Percentiles rank a stretch among this genome's conserved stretches.
Conservation (phyloP, 2,329 filamentous ascomycete species). For the Aspergillus jensenii region DNA sequence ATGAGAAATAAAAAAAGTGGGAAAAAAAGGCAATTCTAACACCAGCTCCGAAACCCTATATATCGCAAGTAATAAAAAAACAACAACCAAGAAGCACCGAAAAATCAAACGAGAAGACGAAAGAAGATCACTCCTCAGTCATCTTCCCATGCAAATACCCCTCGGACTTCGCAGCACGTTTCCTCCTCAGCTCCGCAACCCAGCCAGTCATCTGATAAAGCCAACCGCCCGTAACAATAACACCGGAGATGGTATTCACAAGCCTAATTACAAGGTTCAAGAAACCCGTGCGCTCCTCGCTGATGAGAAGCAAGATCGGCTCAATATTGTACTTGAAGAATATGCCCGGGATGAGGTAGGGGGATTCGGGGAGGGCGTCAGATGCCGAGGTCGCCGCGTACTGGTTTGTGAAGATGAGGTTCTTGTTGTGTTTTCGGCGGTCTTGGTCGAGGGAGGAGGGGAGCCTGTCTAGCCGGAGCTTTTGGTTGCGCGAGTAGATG, state of each 20-base stretch:
- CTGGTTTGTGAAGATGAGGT: conserved; percentile 87
- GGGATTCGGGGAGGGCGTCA: conserved; percentile 59
- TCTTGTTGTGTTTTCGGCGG: conserved; percentile 38
- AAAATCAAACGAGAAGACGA: neutral
- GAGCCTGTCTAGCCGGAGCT: conserved; percentile 43
- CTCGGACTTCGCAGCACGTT: conserved; percentile 41
- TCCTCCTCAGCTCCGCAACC: conserved; percentile 54
- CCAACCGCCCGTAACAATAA: conserved; percentile 93
- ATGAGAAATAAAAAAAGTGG: neutral
- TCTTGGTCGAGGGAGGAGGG: conserved; percentile 36
- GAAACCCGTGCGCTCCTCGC: conserved; percentile 75
- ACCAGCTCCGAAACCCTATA: neutral
- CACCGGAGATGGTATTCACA: conserved; percentile 86
- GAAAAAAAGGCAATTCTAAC: neutral
- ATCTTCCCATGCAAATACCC: conserved; percentile 50
- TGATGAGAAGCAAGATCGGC: conserved; percentile 82
- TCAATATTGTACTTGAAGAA: conserved; percentile 99
- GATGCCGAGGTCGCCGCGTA: conserved; percentile 95
- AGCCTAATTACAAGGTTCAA: conserved; percentile 75
- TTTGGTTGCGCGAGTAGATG: conserved; percentile 68
- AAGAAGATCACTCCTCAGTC: conserved; percentile 26
- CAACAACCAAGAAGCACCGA: neutral
- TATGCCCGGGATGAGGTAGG: conserved; percentile 71
- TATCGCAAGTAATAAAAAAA: neutral
- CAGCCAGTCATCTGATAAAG: conserved; percentile 82